phyloP scores from a whole-genome alignment of 169 alveolate genomes.

The Plasmodium berghei region DNA sequence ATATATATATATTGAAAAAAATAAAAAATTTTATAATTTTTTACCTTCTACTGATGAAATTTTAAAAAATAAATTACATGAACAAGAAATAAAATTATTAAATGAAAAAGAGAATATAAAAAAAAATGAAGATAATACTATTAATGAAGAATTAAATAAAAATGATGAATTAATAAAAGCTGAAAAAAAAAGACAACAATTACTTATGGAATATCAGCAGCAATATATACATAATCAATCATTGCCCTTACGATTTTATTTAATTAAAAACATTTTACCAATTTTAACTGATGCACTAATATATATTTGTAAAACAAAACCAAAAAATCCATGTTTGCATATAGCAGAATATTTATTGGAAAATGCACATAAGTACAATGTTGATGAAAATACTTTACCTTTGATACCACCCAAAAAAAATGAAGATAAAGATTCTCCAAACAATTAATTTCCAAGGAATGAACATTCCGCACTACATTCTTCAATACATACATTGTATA shows the following conservation, averaged over 20 bases:
- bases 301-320: slow-evolving; percentile 58
- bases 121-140: slow-evolving; percentile 12
- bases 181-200: slow-evolving; percentile 66
- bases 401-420: not conserved
- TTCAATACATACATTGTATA: too few relatives aligned
- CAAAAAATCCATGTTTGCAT: slow-evolving; percentile 66
- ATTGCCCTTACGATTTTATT: slow-evolving; percentile 42
- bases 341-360: slow-evolving; percentile 61
- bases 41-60: slow-evolving; percentile 52
- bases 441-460: too few relatives aligned
- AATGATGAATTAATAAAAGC: slow-evolving; percentile 61
- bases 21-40: slow-evolving; percentile 39
- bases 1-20: slow-evolving; percentile 50
- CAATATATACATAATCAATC: slow-evolving; percentile 65
- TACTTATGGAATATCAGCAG: slow-evolving; percentile 47
- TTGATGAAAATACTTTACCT: slow-evolving; percentile 21
- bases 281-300: slow-evolving; percentile 67
- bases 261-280: slow-evolving; percentile 56
- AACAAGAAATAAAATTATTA: slow-evolving; percentile 3
- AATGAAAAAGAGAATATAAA: slow-evolving; percentile 22
- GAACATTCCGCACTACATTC: too few relatives aligned
- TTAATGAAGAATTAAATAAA: slow-evolving; percentile 24
- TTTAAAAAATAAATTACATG: slow-evolving; percentile 14
- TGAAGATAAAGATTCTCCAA: too few relatives aligned
- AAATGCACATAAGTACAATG: slow-evolving; percentile 60